Evolutionary conservation across 768 basidiomycete genomes (phyloP).

Genomic region (Hericium rajendrae): DNA sequence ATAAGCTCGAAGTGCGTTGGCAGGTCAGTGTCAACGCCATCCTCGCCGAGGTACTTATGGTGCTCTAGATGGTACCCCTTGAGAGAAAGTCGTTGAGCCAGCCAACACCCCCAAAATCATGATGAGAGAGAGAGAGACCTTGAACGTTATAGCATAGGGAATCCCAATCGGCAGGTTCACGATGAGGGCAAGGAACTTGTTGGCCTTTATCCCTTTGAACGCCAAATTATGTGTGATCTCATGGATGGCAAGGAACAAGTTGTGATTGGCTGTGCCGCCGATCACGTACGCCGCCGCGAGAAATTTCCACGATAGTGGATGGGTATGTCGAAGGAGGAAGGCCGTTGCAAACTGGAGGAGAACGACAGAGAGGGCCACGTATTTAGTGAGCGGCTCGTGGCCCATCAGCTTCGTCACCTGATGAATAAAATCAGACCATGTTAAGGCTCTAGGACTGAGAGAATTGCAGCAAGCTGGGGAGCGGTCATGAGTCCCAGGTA

Average conservation of each 20-base stretch:
- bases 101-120: neutral
- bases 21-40: conserved; percentile 92
- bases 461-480: neutral
- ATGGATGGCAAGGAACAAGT: conserved; percentile 95
- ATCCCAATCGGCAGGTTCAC: conserved; percentile 92
- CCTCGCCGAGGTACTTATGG: conserved; percentile 92
- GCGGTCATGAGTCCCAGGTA: neutral
- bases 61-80: conserved; percentile 93
- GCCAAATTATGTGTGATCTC: conserved; percentile 98
- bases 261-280: conserved; percentile 95
- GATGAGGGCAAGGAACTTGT: conserved; percentile 82
- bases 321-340: conserved; percentile 53
- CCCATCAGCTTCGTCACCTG: conserved; percentile 97
- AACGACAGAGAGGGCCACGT: conserved; percentile 77
- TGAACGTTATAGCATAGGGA: conserved; percentile 93
- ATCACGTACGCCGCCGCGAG: conserved; percentile 71
- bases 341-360: conserved; percentile 62
- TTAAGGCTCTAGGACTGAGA: neutral
- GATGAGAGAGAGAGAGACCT: conserved; percentile 35
- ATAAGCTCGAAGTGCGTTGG: conserved; percentile 81
- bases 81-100: neutral
- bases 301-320: conserved; percentile 64
- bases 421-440: neutral
- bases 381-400: conserved; percentile 86
- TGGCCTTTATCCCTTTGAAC: conserved; percentile 71